These are phyloP conservation scores for Polytrichum commune DNA, from an alignment of 225 moss, liverwort and hornwort genomes.

Conservation along the genomic window DNA sequence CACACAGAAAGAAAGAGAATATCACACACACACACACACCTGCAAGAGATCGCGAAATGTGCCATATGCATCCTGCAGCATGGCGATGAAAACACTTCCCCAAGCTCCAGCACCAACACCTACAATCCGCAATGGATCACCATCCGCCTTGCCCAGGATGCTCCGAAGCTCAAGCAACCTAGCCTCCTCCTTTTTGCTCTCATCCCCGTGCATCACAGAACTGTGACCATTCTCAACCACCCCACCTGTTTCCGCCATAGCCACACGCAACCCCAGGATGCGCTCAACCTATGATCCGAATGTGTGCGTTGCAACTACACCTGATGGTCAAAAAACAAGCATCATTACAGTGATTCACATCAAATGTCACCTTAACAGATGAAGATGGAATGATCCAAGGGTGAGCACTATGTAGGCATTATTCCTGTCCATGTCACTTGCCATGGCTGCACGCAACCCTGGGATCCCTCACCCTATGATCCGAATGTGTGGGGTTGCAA, in stretches of 20 bases:
- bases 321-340: too few species aligned
- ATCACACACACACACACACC: slow-evolving; percentile 23
- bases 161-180: slow-evolving; percentile 46
- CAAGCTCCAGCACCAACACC: slow-evolving; percentile 69
- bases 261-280: neutral
- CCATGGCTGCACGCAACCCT: too few species aligned
- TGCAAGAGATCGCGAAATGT: slow-evolving; percentile 56
- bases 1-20: slow-evolving; percentile 7
- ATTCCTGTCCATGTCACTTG: too few species aligned
- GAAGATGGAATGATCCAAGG: too few species aligned
- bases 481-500: too few species aligned
- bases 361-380: too few species aligned
- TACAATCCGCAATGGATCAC: slow-evolving; percentile 50
- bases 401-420: too few species aligned
- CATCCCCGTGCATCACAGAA: neutral
- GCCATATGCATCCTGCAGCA: slow-evolving; percentile 68
- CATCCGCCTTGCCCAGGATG: slow-evolving; percentile 52
- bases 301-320: too few species aligned
- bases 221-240: neutral
- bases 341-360: too few species aligned
- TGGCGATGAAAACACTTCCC: slow-evolving; percentile 70
- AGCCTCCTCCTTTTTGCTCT: neutral
- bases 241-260: neutral
- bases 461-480: too few species aligned
- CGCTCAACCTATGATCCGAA: too few species aligned